Evolutionary conservation across 202 grass and related monocot species (phyloP), one percentile per base, ranked within the genome.

Genomic region (Cymbopogon flexuosus): DNA sequence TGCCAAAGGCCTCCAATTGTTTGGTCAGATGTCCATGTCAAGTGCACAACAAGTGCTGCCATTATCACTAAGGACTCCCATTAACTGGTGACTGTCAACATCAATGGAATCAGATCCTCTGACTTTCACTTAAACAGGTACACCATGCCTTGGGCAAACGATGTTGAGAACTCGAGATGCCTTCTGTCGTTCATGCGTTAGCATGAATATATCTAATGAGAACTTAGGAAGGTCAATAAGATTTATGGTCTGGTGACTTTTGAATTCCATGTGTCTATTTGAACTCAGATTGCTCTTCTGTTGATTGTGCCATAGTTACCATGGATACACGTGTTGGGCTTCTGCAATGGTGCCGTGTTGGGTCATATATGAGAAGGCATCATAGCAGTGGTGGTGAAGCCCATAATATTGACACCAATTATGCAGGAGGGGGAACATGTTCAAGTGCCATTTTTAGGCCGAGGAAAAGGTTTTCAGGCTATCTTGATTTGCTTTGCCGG

Each of bases 1-100:
- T 76, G 66, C 30, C 54, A 74, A 73, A 82, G 70, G 23, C 72
- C 33, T 62, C 5, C 45, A 10, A 61, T 31, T 62, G 39, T 86
- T 82, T 68, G 87, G 83, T 86, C 47, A 82, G 61, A 34, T 68
- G 83, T 89, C 83, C 83, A 63, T 86, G 59, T 83, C 87, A 74
- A 43, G 41, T 82, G 71, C 66, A 66, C 27, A 85, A 65, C 72
- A 77, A 66, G 23, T 77, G 15, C 59, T 73, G 40, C 31, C 40
- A 85, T 82, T 67, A 78, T 54, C 83, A 54, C 66, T 6, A 11
- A 82, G 54, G 68, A 41, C 60, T 16, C 18, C 61, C 68, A 79
- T 77, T 74, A 82, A 82, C 83, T 62, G 79, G 83, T 78, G 83
- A 85, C 10, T 62, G 81, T 86, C 73, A 68, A 79, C 43, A n/a